Percentiles rank a stretch among this genome's conserved stretches.
phyloP scores from a whole-genome alignment of 805 yeast genomes.

The Nakazawaea ernobii region DNA sequence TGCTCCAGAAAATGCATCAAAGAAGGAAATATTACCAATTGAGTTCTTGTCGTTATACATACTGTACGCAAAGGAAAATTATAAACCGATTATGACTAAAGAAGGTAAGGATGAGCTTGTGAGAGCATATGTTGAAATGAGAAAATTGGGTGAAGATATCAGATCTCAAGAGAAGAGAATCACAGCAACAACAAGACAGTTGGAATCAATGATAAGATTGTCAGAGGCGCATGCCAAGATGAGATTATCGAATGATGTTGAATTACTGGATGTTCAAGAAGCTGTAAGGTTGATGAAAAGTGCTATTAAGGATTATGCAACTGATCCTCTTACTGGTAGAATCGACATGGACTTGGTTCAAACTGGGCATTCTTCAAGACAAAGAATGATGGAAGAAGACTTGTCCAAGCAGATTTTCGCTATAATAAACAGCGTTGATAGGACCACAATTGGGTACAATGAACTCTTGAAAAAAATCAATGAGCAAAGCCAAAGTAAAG shows the following conservation, averaged over 20 bases:
- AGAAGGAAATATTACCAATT: conserved; percentile 69
- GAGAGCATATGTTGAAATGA: conserved; percentile 84
- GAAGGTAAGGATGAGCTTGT: conserved; percentile 85
- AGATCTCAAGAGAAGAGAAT: conserved; percentile 82
- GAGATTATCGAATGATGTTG: conserved; percentile 72
- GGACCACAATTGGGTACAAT: conserved; percentile 48
- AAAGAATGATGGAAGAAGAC: conserved; percentile 72
- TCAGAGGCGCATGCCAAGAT: conserved; percentile 97
- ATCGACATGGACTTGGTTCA: conserved; percentile 97
- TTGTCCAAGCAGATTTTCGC: conserved; percentile 54
- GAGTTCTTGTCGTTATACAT: conserved; percentile 86
- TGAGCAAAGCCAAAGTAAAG: conserved; percentile 56
- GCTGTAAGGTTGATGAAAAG: conserved; percentile 89
- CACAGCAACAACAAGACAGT: conserved; percentile 96
- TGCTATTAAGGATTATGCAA: conserved; percentile 96
- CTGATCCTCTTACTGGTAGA: conserved; percentile 94
- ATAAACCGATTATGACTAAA: conserved; percentile 71
- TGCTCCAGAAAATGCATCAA: conserved; percentile 64
- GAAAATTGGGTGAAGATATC: conserved; percentile 89
- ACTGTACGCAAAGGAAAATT: conserved; percentile 87
- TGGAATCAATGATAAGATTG: conserved; percentile 91
- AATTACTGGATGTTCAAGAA: conserved; percentile 78
- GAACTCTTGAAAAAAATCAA: conserved; percentile 57
- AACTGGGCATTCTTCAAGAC: conserved; percentile 89
- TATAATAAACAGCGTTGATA: conserved; percentile 43